Percentiles rank a stretch among this genome's conserved stretches.
Evolutionary conservation across 1,284 basidiomycete species (phyloP).

Genomic region (Schizophyllum commune): DNA sequence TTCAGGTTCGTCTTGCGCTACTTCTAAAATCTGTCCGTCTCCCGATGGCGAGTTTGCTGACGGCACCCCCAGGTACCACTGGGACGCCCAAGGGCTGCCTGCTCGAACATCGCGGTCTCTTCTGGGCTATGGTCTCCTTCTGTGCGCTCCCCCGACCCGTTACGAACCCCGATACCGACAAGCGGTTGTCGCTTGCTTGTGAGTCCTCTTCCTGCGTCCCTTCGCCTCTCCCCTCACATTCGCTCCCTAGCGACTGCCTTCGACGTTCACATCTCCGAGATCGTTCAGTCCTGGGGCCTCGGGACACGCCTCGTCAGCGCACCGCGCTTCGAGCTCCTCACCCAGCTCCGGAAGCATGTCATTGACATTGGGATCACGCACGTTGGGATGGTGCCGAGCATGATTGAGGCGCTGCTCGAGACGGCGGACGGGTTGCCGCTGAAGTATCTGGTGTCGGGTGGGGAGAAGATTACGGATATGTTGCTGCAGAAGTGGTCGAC

Average conservation of each 20-base stretch:
- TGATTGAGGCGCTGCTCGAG: slow-evolving; percentile 11
- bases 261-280: slow-evolving; percentile 15
- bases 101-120: slow-evolving; percentile 8
- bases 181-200: slow-evolving; percentile 12
- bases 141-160: slow-evolving; percentile 8
- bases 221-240: background rate
- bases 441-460: slow-evolving; percentile 13
- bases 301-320: slow-evolving; percentile 13
- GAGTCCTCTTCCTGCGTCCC: background rate
- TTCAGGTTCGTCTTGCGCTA: background rate
- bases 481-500: slow-evolving; percentile 11
- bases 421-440: slow-evolving; percentile 7
- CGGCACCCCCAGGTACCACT: background rate
- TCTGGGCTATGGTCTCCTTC: slow-evolving; percentile 12
- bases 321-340: slow-evolving; percentile 10
- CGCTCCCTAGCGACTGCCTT: slow-evolving; percentile 9
- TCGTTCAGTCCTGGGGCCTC: slow-evolving; percentile 11
- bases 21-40: too few relatives aligned
- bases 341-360: slow-evolving; percentile 10
- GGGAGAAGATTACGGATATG: slow-evolving; percentile 12
- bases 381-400: slow-evolving; percentile 13
- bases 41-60: too few relatives aligned
- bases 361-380: slow-evolving; percentile 12
- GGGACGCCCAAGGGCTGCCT: slow-evolving; percentile 5
- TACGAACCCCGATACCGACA: slow-evolving; percentile 13